A percentile compares a stretch with the other conserved stretches of the same genome.
These are phyloP conservation scores for Puccinia hordei DNA, from an alignment of 1,284 basidiomycete species.

Conservation along the genomic window DNA sequence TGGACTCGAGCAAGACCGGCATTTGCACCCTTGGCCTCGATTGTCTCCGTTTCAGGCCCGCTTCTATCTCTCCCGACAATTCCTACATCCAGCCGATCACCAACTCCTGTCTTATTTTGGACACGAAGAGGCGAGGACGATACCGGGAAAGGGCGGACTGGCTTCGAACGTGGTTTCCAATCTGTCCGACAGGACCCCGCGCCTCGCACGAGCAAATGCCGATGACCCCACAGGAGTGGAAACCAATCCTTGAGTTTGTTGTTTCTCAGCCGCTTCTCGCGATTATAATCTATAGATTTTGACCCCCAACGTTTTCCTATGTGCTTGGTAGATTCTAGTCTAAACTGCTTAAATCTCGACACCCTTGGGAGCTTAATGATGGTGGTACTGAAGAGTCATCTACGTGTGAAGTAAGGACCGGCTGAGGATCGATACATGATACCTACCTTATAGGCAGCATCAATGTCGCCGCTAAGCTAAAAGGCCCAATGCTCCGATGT, in stretches of 20 bases:
- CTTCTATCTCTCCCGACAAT: conserved; percentile 74
- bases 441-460: no score
- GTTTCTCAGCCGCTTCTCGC: not conserved
- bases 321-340: conserved; percentile 52
- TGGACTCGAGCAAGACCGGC: conserved; percentile 61
- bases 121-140: conserved; percentile 27
- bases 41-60: conserved; percentile 71
- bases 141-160: not conserved
- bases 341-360: conserved; percentile 41
- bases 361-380: conserved; percentile 51
- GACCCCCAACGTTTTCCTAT: not conserved
- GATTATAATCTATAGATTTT: not conserved
- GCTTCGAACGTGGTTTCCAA: conserved; percentile 31
- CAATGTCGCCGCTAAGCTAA: no score
- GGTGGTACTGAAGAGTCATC: conserved; percentile 11
- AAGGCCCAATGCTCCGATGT: no score
- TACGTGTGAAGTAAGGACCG: conserved; percentile 1
- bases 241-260: conserved; percentile 42
- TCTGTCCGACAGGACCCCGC: conserved; percentile 1
- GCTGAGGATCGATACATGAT: not conserved
- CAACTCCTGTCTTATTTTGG: conserved; percentile 63
- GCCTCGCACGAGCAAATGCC: conserved; percentile 4
- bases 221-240: conserved; percentile 38
- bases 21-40: conserved; percentile 65
- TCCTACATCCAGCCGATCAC: conserved; percentile 62